Percentiles rank a stretch among this genome's conserved stretches.
Evolutionary conservation across 345 rosid species (phyloP).

Genomic region (Brassica cretica): DNA sequence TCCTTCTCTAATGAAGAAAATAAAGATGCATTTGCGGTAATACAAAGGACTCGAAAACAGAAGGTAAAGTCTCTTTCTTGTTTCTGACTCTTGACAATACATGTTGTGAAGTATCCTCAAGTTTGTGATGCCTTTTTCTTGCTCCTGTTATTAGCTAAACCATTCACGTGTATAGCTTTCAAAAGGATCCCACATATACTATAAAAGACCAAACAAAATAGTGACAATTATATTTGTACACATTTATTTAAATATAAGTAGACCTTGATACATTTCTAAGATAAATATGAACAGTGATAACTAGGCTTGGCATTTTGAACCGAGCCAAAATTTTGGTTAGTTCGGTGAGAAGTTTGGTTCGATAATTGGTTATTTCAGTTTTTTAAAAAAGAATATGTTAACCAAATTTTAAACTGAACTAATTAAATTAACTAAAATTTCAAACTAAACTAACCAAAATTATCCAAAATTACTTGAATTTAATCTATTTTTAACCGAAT

Average conservation of each 20-base stretch:
- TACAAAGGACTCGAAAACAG: slow-evolving; percentile 6
- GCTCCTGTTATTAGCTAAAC: slow-evolving; percentile 23
- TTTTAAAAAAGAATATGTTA: too few relatives aligned
- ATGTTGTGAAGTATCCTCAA: slow-evolving; percentile 22
- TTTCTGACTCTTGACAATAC: slow-evolving; percentile 6
- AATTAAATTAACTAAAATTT: too few relatives aligned
- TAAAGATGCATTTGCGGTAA: slow-evolving; percentile 9
- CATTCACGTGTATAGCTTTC: slow-evolving; percentile 31
- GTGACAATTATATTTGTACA: neutral
- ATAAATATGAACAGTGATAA: slow-evolving; percentile 21
- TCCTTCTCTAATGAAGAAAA: slow-evolving; percentile 19
- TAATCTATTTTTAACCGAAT: too few relatives aligned
- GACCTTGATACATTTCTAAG: neutral
- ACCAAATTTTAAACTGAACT: too few relatives aligned
- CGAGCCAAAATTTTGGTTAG: too few relatives aligned
- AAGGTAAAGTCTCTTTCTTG: neutral
- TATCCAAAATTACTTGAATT: too few relatives aligned
- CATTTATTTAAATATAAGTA: neutral
- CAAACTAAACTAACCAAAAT: too few relatives aligned
- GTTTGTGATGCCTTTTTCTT: slow-evolving; percentile 15
- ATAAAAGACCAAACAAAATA: slow-evolving; percentile 23
- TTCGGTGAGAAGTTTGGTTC: too few relatives aligned
- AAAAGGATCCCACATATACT: slow-evolving; percentile 30
- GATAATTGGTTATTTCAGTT: too few relatives aligned
- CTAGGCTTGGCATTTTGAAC: neutral